Percentiles rank a stretch among this genome's conserved stretches.
Conservation (phyloP, 306 rosid species). For the Malus sylvestris region DNA sequence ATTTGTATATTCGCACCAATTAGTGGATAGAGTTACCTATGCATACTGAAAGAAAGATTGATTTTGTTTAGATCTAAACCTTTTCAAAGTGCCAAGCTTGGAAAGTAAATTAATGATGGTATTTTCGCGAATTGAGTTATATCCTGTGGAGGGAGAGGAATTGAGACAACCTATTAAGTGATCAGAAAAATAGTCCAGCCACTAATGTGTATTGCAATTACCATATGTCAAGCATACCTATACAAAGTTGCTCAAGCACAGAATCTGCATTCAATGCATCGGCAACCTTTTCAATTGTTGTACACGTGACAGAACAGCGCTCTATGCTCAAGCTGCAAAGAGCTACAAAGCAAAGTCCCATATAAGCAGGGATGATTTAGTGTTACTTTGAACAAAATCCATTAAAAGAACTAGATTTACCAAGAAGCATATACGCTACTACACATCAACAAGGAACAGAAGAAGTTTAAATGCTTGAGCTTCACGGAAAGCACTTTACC, state of each 20-base stretch:
- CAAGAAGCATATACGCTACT: not conserved
- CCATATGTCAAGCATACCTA: constrained; percentile 44
- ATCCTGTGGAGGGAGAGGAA: constrained; percentile 42
- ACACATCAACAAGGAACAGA: constrained; percentile 7
- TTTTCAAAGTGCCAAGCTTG: constrained; percentile 68
- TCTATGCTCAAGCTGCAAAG: constrained; percentile 78
- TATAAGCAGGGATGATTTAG: not conserved
- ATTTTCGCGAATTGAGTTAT: constrained; percentile 67
- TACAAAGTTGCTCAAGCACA: constrained; percentile 59
- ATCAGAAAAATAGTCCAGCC: not conserved
- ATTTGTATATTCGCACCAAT: constrained; percentile 7
- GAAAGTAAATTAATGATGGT: constrained; percentile 47
- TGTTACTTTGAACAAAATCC: not conserved
- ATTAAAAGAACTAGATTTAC: not conserved
- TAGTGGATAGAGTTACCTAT: constrained; percentile 5
- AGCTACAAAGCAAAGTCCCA: constrained; percentile 36
- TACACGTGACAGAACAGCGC: constrained; percentile 69
- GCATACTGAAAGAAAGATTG: not conserved
- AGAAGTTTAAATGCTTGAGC: constrained; percentile 12
- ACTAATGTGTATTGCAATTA: not conserved
- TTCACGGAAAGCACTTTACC: constrained; percentile 40
- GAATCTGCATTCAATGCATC: constrained; percentile 62
- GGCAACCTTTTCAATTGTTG: constrained; percentile 67
- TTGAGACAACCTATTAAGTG: constrained; percentile 12
- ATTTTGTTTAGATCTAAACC: constrained; percentile 36